Evolutionary conservation across 108 stramenopile genomes (phyloP).

Genomic region (Mayamaea pseudoterrestris): DNA sequence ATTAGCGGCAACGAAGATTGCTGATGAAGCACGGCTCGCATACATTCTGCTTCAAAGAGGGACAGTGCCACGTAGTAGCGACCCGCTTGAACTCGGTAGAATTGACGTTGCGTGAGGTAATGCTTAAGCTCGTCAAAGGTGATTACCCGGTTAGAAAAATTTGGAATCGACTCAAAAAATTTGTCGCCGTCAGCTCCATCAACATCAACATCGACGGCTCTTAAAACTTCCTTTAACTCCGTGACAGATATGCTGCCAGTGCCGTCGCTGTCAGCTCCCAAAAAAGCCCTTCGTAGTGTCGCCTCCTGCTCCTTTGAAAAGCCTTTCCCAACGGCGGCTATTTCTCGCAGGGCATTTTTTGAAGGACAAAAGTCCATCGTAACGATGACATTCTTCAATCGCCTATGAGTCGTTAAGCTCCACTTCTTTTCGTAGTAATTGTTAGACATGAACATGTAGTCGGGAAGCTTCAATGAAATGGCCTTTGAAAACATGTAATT

Average conservation of each 20-base stretch:
- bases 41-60: conserved; percentile 90
- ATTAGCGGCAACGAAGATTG: conserved; percentile 56
- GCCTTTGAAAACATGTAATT: conserved; percentile 81
- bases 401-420: conserved; percentile 89
- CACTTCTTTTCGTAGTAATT: conserved; percentile 94
- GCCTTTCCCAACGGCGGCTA: conserved; percentile 61
- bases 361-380: conserved; percentile 86
- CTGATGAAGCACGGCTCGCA: conserved; percentile 88
- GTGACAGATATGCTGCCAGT: conserved; percentile 72
- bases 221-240: conserved; percentile 81
- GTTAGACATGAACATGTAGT: conserved; percentile 77
- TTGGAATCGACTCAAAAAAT: conserved; percentile 61
- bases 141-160: conserved; percentile 28
- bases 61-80: conserved; percentile 89
- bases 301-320: conserved; percentile 83
- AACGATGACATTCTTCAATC: conserved; percentile 96
- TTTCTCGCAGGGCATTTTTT: conserved; percentile 44
- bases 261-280: conserved; percentile 71
- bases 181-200: conserved; percentile 70
- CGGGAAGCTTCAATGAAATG: conserved; percentile 61
- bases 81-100: conserved; percentile 87
- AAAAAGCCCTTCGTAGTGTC: conserved; percentile 77
- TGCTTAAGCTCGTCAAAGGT: conserved; percentile 82
- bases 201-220: conserved; percentile 89
- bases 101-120: conserved; percentile 72